Evolutionary conservation across 2,329 filamentous ascomycete genomes (phyloP).

Genomic region (Aspergillus neoniger): DNA sequence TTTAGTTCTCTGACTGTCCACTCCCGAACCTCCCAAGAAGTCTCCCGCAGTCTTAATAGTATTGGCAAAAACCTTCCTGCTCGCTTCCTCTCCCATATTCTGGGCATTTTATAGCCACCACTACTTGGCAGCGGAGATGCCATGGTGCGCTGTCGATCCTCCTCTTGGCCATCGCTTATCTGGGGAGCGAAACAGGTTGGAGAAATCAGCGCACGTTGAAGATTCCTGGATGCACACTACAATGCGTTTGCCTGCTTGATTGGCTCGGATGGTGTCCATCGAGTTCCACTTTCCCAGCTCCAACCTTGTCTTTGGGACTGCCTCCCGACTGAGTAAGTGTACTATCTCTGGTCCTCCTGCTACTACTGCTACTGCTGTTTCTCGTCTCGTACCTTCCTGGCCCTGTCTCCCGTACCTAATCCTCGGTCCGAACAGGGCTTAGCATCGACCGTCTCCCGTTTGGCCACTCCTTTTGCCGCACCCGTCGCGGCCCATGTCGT

Average conservation of each 20-base stretch:
- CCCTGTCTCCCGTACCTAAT: background rate
- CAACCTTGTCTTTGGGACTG: too few species aligned
- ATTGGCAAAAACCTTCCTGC: background rate
- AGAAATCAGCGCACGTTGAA: slow-evolving; percentile 17
- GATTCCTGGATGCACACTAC: background rate
- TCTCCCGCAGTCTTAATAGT: background rate
- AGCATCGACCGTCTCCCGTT: background rate
- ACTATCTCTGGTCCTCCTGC: background rate
- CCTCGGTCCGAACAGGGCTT: slow-evolving; percentile 4
- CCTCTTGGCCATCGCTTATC: slow-evolving; percentile 25
- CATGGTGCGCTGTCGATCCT: slow-evolving; percentile 35
- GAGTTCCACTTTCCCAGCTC: background rate
- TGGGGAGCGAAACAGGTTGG: slow-evolving; percentile 12
- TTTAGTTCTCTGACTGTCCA: background rate
- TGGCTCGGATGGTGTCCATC: background rate
- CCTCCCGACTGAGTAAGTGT: background rate
- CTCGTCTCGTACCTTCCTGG: slow-evolving; percentile 1
- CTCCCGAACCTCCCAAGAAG: background rate
- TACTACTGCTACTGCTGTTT: too few species aligned
- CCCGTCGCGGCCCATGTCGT: background rate
- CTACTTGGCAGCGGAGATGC: slow-evolving; percentile 36
- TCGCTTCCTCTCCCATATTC: background rate
- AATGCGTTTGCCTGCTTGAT: background rate
- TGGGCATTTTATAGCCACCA: slow-evolving; percentile 23
- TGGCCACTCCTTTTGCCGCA: slow-evolving; percentile 1